Evolutionary conservation across 805 yeast genomes (phyloP), one percentile per base, ranked within the genome.

Genomic region (Barnettozyma vustinii): DNA sequence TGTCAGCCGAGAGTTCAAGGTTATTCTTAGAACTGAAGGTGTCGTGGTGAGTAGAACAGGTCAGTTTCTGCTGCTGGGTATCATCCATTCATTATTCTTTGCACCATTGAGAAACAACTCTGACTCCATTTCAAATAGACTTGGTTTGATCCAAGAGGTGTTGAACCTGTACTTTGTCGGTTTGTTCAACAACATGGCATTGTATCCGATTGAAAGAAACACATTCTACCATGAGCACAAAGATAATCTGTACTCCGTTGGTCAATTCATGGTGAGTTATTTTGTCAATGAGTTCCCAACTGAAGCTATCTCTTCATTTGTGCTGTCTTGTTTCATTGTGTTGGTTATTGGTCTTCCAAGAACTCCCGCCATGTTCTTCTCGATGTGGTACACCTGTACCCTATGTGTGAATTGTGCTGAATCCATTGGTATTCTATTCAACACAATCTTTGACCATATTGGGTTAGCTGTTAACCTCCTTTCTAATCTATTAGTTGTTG

Each of bases 381-480:
- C 82, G 0, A 71, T 81, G 59, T 74, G 80, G 39, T 77, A 79
- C 53, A 71, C 79, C 19, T 60, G 82, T 0, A 66, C 79, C 42
- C 65, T 76, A 10, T 72, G 79, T 27, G 77, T 83, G n/a, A 81
- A 83, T 52, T 79, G 87, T 52, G 96, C 96, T 32, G 96, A 87
- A 60, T 83, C 91, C 1, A 70, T 87, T 35, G 96, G 96, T 1
- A 83, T 87, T 2, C 71, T 84, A 43, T 83, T 87, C 54, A 85
- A 85, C 59, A 80, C 89, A 9, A 59, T 83, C 0, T 81, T 87
- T 57, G 68, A 73, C 42, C 89, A 87, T 58, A 76, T 86, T 33
- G 96, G 95, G 0, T 76, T 87, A 56, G 92, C 91, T 1, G 79
- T 86, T 16, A 86, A 84, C 60, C 66, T 86, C 5, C 77, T 87